Conservation (phyloP, 2,329 filamentous ascomycete species). For the Stachybotrys elegans region DNA sequence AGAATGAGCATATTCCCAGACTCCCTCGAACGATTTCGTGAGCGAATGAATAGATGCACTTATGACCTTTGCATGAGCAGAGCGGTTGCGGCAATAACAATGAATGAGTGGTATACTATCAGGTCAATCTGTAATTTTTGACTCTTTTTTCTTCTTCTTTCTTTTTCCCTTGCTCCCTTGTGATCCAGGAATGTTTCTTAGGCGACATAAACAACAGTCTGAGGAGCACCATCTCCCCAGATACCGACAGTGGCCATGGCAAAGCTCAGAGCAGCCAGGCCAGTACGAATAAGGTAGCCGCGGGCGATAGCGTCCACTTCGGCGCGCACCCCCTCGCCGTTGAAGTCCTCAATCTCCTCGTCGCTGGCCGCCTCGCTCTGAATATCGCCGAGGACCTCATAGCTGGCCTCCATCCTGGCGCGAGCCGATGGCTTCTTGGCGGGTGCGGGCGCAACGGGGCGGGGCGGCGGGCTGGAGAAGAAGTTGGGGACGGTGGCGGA, state of each 20-base stretch:
- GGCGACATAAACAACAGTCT: constrained; percentile 27
- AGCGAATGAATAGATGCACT: too few species aligned
- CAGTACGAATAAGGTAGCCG: constrained; percentile 49
- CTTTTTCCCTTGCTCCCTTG: too few species aligned
- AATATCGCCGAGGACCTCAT: constrained; percentile 60
- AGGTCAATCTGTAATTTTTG: too few species aligned
- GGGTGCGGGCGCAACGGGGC: constrained; percentile 20
- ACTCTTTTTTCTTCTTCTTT: too few species aligned
- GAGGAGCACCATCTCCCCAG: constrained; percentile 56
- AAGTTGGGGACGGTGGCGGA: constrained; percentile 51
- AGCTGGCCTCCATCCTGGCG: constrained; percentile 62
- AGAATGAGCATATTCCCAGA: too few species aligned
- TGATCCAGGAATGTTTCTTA: too few species aligned
- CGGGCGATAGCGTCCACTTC: constrained; percentile 51
- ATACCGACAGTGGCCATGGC: constrained; percentile 58
- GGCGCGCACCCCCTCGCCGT: constrained; percentile 57
- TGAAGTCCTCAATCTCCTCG: constrained; percentile 48
- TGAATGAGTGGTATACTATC: too few species aligned
- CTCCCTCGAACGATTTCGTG: too few species aligned
- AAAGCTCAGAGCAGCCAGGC: constrained; percentile 52
- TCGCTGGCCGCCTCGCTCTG: constrained; percentile 43
- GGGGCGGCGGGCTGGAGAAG: constrained; percentile 30
- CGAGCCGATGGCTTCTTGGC: constrained; percentile 25
- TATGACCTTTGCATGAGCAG: too few species aligned
- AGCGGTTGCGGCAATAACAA: too few species aligned